Evolutionary conservation across 768 basidiomycete genomes (phyloP), one percentile per base, ranked within the genome.

Genomic region (Multifurca ochricompacta): DNA sequence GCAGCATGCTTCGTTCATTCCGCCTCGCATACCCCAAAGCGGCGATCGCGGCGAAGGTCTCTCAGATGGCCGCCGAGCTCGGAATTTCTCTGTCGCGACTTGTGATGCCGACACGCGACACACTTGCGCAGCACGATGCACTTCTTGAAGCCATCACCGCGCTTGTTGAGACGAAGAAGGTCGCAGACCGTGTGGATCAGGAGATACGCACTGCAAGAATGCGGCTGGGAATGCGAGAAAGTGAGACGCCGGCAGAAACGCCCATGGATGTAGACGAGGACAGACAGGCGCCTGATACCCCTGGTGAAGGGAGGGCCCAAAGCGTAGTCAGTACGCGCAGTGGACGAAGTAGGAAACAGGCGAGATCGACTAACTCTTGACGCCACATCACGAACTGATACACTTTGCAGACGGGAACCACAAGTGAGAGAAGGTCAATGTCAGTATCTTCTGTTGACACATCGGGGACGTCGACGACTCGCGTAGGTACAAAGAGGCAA

Each of bases 51-150:
- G 81, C 82, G 14, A 91, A 92, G 65, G 80, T 97, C 62, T 75
- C 82, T 8, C 82, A 85, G 54, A 77, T 85, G 13, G 76, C 97
- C 14, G 66, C 75, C 6, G 93, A 97, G 69, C 75, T 94, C 10
- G 84, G 85, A 13, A 71, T 96, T 10, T 77, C 77, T 14, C 74
- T 82, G 51, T 77, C 77, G 14, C 81, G 87, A 10, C 77, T 99
- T 46, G 88, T 95, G 56, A 97, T 98, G 92, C 96, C 96, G 16
- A 97, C 96, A 2, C 77, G 82, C 35, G 82, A 83, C 23, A 96
- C 92, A 59, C 75, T 84, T 49, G 74, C 77, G 48, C 80, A 79
- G 61, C 73, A 93, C 18, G 92, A 96, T 58, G 72, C 74, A 13
- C 69, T 98, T 14, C 64, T 94, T 41, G 82, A 85, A 4, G 81